Evolutionary conservation across 305 asterid species (phyloP), one percentile per base, ranked within the genome.

Genomic region (Rubia peregrina): DNA sequence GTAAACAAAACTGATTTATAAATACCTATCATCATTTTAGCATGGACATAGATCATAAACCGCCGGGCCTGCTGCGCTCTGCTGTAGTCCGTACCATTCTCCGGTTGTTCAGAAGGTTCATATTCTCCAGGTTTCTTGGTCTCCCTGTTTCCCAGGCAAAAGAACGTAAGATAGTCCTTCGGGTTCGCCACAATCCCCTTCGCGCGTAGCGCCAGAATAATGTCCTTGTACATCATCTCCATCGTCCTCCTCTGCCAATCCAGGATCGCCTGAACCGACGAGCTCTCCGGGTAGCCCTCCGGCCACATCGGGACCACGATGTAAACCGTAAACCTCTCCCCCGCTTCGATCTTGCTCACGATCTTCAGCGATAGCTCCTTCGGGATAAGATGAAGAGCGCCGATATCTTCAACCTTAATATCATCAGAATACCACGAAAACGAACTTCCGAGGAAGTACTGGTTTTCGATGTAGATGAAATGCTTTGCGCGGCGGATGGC

Each of bases 281-380:
- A 83, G 21, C 95, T 81, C 78, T 90, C 98, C 0, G 98, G 98
- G 11, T 80, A 67, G 69, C 98, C 98, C 81, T 92, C 98, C 0
- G 98, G 98, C 98, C 98, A 92, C 98, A 92, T 92, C 7, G 96
- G 98, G 51, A 92, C 87, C 49, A 92, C 90, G 16, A 88, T 61
- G 38, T 92, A 92, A 9, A 92, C 93, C 0, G 83, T 72, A 70
- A 92, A 92, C 74, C 90, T 85, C 71, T 92, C 96, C 48, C 95
- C 95, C 0, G 90, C 92, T 73, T 92, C 95, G 44, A 92, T 90
- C 80, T 92, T 90, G 33, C 90, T 90, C 40, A 84, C 84, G 26
- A 88, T 87, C 84, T 92, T 92, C 78, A 90, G 77, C 0, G 96
- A 90, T 13, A 92, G 89, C 71, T 92, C 98, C 80, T 90, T 92